phyloP scores from a whole-genome alignment of 257 asterid species.

The Haberlea rhodopensis region DNA sequence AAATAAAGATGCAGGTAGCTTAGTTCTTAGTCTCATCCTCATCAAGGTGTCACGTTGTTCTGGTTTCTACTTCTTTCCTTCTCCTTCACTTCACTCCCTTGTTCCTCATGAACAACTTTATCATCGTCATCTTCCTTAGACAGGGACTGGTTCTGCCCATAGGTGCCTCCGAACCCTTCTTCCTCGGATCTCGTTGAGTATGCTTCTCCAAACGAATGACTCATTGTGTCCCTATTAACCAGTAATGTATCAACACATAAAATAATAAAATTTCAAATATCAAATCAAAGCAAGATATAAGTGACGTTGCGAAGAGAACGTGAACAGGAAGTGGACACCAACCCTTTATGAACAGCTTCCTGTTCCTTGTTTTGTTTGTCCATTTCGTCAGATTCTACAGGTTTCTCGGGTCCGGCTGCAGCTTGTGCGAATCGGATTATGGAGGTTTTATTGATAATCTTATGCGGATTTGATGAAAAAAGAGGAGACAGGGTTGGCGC shows the following conservation, averaged over 20 bases:
- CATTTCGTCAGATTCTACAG: background rate
- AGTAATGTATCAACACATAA: too few relatives aligned
- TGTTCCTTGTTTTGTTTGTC: background rate
- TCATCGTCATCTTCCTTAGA: slow-evolving; percentile 22
- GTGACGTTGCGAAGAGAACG: too few relatives aligned
- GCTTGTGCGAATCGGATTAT: slow-evolving; percentile 13
- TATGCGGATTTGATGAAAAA: background rate
- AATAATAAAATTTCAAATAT: background rate
- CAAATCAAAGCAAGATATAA: background rate
- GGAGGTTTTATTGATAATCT: background rate
- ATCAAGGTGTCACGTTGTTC: too few relatives aligned
- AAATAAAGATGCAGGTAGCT: too few relatives aligned
- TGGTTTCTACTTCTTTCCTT: slow-evolving; percentile 37
- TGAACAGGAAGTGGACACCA: background rate
- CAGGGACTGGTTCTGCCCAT: slow-evolving; percentile 29
- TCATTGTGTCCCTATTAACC: slow-evolving; percentile 30
- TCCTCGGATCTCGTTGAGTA: slow-evolving; percentile 40
- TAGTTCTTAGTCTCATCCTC: too few relatives aligned
- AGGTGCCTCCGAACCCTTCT: slow-evolving; percentile 47
- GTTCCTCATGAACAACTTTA: slow-evolving; percentile 20
- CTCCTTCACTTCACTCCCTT: slow-evolving; percentile 42
- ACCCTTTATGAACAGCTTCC: slow-evolving; percentile 1
- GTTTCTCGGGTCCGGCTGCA: background rate
- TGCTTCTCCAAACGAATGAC: slow-evolving; percentile 39
- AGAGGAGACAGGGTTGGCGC: background rate